A percentile compares a stretch with the other conserved stretches of the same genome.
Conservation (phyloP, 805 yeast species). For the Kuraishia capsulata region DNA sequence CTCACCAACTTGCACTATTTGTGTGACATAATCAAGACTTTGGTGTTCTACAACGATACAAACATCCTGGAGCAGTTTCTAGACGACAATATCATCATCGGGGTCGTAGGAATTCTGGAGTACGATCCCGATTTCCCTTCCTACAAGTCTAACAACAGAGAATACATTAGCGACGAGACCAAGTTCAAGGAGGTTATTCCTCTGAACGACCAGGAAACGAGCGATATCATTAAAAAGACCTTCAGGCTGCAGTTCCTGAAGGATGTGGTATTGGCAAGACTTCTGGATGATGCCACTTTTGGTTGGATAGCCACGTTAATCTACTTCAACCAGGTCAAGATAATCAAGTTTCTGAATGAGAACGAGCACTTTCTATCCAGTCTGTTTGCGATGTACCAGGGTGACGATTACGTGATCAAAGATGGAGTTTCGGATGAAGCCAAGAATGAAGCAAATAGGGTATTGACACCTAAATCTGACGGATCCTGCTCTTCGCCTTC, state of each 20-base stretch:
- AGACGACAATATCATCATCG: slow-evolving; percentile 41
- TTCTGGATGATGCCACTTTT: slow-evolving; percentile 74
- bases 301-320: slow-evolving; percentile 59
- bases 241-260: slow-evolving; percentile 72
- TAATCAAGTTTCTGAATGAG: slow-evolving; percentile 49
- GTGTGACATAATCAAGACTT: slow-evolving; percentile 65
- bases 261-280: slow-evolving; percentile 78
- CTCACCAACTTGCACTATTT: slow-evolving; percentile 53
- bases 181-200: slow-evolving; percentile 69
- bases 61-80: slow-evolving; percentile 48
- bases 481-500: too few relatives aligned
- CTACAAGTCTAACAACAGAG: slow-evolving; percentile 72
- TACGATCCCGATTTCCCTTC: slow-evolving; percentile 84
- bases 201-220: slow-evolving; percentile 37
- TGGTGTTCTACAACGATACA: slow-evolving; percentile 65
- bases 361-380: slow-evolving; percentile 42
- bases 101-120: slow-evolving; percentile 74
- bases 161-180: slow-evolving; percentile 45
- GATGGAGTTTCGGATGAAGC: slow-evolving; percentile 2
- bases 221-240: slow-evolving; percentile 58
- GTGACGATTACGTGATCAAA: slow-evolving; percentile 5
- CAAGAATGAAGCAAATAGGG: slow-evolving; percentile 4
- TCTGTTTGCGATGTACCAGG: slow-evolving; percentile 49
- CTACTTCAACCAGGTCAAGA: slow-evolving; percentile 57
- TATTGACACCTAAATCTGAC: background rate